phyloP scores from a whole-genome alignment of 2,329 filamentous ascomycete genomes.

The Pseudomassariella vexata region DNA sequence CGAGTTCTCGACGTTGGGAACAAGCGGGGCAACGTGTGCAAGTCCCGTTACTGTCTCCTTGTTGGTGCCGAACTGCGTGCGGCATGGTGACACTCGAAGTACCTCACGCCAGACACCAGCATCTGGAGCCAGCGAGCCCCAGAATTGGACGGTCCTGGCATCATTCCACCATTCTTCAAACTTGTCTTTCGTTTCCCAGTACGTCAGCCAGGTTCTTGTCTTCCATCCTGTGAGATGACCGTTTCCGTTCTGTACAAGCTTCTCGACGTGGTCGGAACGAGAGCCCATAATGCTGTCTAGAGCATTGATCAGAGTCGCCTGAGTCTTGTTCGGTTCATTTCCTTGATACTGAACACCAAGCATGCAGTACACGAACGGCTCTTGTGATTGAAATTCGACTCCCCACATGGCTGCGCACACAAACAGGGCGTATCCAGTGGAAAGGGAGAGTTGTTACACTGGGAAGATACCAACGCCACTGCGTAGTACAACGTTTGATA shows the following conservation, averaged over 20 bases:
- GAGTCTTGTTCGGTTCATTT: not conserved
- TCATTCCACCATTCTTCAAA: not conserved
- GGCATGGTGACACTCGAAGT: not conserved
- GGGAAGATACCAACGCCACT: too few relatives aligned
- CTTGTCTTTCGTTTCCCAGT: not conserved
- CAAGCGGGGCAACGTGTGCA: not conserved
- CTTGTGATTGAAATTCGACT: too few relatives aligned
- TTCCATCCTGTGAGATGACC: too few relatives aligned
- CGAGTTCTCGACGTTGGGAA: not conserved
- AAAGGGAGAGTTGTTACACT: too few relatives aligned
- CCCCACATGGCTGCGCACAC: too few relatives aligned
- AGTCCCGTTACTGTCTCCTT: not conserved
- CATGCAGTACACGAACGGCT: constrained; percentile 1
- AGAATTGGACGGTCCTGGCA: not conserved
- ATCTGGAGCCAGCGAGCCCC: not conserved
- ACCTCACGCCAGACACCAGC: constrained; percentile 2
- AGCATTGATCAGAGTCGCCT: not conserved
- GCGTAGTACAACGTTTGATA: too few relatives aligned
- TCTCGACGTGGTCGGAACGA: constrained; percentile 1
- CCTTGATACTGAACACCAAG: constrained; percentile 1
- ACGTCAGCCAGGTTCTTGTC: not conserved
- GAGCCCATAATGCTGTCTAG: too few relatives aligned
- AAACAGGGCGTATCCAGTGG: too few relatives aligned
- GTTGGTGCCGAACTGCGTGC: constrained; percentile 1
- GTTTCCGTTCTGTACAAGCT: not conserved